Base-by-base conservation (phyloP, 2,329 filamentous ascomycete species). In the Calonectria naviculata region DNA sequence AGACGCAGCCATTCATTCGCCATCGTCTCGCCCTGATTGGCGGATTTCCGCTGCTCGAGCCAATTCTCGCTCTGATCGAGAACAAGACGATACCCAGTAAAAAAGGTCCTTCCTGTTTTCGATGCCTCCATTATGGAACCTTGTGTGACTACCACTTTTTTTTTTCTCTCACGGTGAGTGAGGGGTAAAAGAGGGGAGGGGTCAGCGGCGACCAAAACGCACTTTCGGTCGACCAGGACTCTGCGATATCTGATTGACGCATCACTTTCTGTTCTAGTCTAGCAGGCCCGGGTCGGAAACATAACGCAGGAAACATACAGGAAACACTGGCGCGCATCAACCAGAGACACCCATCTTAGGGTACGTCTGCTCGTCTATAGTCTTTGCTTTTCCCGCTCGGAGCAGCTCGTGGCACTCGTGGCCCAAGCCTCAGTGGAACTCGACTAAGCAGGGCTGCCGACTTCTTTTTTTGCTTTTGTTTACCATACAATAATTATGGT, bases 261-360 rank as follows among this genome's bases (percentile, higher is more conserved):
- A 38, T 58, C 52, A 58, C 9, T 58, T 38, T 58, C 17, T 58
- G 52, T 36, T 58, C 9, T 21, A 17, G 52, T 15, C 21, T 26
- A 38, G 21, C 31, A 12, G 34, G 31, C 21, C 65, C 67, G 47
- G 64, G 38, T 58, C 58, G 62, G 73, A 76, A 76, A 76, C 74
- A 65, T 60, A 28, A n/a, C 49, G 41, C 36, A 67, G 70, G 73
- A 75, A 75, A 74, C 73, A 54, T 58, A 54, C 41, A 65, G 68
- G 73, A 74, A 74, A 74, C 71, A 68, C 65, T 71, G 71, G 64
- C 61, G 60, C 47, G 64, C 52, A 49, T 58, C 73, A 73, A 54
- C 26, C 49, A 60, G 63, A 71, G 47, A 69, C 36, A 52, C 56
- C 42, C 72, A 58, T 17, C 67, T 73, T 38, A 34, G 34, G 52